A percentile compares a stretch with the other conserved stretches of the same genome.
Evolutionary conservation across 352 stramenopile species (phyloP).

Genomic region (Pythium dissimile): DNA sequence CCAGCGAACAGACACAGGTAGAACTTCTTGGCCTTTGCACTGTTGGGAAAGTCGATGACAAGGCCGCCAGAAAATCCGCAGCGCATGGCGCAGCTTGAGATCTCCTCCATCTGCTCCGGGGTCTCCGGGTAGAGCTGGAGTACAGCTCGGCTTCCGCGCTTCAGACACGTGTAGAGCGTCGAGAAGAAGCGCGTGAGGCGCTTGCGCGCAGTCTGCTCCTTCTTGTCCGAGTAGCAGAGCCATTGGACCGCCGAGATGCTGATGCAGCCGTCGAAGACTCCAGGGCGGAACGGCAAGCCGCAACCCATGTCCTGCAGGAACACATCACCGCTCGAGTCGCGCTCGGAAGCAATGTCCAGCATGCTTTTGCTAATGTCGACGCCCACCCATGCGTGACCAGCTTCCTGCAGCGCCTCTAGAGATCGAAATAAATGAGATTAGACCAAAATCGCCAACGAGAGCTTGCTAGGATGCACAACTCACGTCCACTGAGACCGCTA

Average conservation of each 20-base stretch:
- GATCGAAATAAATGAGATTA: slow-evolving; percentile 11
- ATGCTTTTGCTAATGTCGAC: slow-evolving; percentile 98
- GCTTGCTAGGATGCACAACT: slow-evolving; percentile 11
- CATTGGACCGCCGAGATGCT: slow-evolving; percentile 99
- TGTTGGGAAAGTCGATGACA: slow-evolving; percentile 99
- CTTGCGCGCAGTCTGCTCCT: slow-evolving; percentile 91
- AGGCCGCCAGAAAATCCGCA: slow-evolving; percentile 94
- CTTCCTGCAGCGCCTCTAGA: slow-evolving; percentile 81
- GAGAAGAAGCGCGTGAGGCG: slow-evolving; percentile 97
- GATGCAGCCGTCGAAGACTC: slow-evolving; percentile 98
- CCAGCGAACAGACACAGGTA: slow-evolving; percentile 98
- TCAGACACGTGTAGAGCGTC: slow-evolving; percentile 87
- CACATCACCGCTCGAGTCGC: slow-evolving; percentile 85
- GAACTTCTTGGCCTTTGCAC: slow-evolving; percentile 99
- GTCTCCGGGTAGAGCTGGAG: slow-evolving; percentile 99
- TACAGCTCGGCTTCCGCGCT: slow-evolving; percentile 90
- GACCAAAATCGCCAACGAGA: too few relatives aligned
- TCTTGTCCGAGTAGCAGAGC: slow-evolving; percentile 99
- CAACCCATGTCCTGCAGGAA: slow-evolving; percentile 97
- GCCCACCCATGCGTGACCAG: slow-evolving; percentile 97
- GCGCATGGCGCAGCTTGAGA: slow-evolving; percentile 86
- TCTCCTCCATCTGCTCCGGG: slow-evolving; percentile 95
- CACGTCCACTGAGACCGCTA: slow-evolving; percentile 93
- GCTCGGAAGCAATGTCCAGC: slow-evolving; percentile 97
- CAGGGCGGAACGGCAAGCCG: slow-evolving; percentile 96